A percentile compares a stretch with the other conserved stretches of the same genome.
These are phyloP conservation scores for Fistulinella prunicolor DNA, from an alignment of 768 basidiomycete species.

Conservation along the genomic window DNA sequence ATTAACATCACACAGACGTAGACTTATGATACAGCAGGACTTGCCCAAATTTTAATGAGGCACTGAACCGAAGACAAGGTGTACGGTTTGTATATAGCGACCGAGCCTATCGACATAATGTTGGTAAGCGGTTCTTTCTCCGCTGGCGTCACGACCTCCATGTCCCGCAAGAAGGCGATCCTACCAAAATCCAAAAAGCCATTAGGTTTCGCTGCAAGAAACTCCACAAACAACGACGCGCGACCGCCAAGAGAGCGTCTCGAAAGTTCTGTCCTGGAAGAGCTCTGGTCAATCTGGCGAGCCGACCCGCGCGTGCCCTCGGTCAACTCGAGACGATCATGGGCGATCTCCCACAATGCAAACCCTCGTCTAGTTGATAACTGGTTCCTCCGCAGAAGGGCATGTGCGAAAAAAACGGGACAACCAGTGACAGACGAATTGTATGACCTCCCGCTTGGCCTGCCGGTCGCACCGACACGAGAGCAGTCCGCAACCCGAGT, in stretches of 20 bases:
- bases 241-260: slow-evolving; percentile 14
- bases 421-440: slow-evolving; percentile 14
- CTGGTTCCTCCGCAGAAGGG: slow-evolving; percentile 29
- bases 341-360: slow-evolving; percentile 24
- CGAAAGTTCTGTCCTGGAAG: slow-evolving; percentile 10
- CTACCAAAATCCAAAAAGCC: not conserved
- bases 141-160: slow-evolving; percentile 3
- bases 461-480: slow-evolving; percentile 4
- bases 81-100: too few species aligned
- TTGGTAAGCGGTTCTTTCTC: too few species aligned
- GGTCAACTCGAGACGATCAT: slow-evolving; percentile 23
- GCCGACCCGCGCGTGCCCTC: slow-evolving; percentile 29
- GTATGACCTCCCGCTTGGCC: slow-evolving; percentile 23
- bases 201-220: not conserved
- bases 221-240: not conserved
- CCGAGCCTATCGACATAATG: too few species aligned
- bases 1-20: too few species aligned
- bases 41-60: too few species aligned
- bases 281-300: slow-evolving; percentile 32
- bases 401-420: slow-evolving; percentile 23
- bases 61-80: too few species aligned
- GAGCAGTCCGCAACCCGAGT: slow-evolving; percentile 4
- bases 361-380: slow-evolving; percentile 16
- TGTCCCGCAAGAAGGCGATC: slow-evolving; percentile 11
- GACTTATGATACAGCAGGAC: too few species aligned